Evolutionary conservation across 768 basidiomycete species (phyloP), one percentile per base, ranked within the genome.

Genomic region (Leucosporidium yakuticum): DNA sequence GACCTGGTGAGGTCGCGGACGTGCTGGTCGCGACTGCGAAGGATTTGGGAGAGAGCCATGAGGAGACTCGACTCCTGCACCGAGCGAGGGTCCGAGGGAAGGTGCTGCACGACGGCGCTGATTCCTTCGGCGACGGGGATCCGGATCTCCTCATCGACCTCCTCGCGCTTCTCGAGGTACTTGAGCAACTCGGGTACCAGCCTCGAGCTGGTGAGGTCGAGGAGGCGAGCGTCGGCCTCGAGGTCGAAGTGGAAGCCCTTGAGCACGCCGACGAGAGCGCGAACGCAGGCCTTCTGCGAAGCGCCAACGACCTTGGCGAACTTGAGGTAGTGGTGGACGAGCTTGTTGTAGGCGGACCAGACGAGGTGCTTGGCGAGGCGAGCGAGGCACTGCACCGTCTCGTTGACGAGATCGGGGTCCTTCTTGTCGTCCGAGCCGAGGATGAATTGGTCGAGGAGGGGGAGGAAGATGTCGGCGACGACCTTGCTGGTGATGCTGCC

Each of bases 1-100:
- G 92, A 89, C 20, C 91, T 84, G 9, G 87, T 85, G 48, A 94
- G 82, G 74, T 96, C 92, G 67, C 96, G 83, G 1, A 90, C 91
- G 73, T 97, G 93, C 76, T 94, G 91, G 20, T 92, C 92, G 73
- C 85, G 88, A 77, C 91, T 96, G n/a, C 91, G 88, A 50, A 99
- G 82, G 48, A 89, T 87, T 75, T 98, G 95, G 74, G 88, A 86
- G 64, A 97, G 84, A 29, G 88, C 85, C 2, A 91, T 97, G 68
- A 98, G 76, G 19, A 97, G 80, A 32, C 87, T 84, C 0, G 84
- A 80, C 29, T 93, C 83, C 71, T 96, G 91, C 0, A 84, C 80
- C 44, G 87, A 84, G 15, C 86, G 84, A 0, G 81, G 79, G 1
- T 81, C 78, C 21, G 80, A 79, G 0, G 96, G 94, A 32, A 98